Evolutionary conservation across 495 filamentous ascomycete genomes (phyloP).

Genomic region (Friedmanniomyces endolithicus): DNA sequence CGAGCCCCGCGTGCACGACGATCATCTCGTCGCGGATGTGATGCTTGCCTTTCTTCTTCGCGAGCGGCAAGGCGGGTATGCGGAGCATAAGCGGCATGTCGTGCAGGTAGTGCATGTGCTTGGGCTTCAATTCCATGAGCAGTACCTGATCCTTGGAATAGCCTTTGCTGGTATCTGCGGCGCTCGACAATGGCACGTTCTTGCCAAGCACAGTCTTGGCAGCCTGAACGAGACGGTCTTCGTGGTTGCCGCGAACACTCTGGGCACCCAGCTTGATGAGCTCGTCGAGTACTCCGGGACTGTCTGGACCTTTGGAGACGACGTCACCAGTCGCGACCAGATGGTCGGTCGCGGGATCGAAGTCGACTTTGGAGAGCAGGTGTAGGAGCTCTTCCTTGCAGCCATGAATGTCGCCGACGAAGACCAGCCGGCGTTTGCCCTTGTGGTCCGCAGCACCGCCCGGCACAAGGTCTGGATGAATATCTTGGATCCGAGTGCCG

Average conservation of each 20-base stretch:
- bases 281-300: slow-evolving; percentile 60
- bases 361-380: slow-evolving; percentile 57
- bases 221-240: slow-evolving; percentile 57
- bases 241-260: slow-evolving; percentile 85
- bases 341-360: slow-evolving; percentile 53
- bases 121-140: slow-evolving; percentile 4
- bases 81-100: slow-evolving; percentile 21
- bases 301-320: slow-evolving; percentile 81
- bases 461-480: slow-evolving; percentile 3
- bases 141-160: slow-evolving; percentile 10
- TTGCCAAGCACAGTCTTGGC: neutral
- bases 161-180: neutral
- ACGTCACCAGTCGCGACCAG: slow-evolving; percentile 75
- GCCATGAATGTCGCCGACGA: slow-evolving; percentile 88
- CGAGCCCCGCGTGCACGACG: slow-evolving; percentile 75
- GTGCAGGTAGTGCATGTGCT: slow-evolving; percentile 12
- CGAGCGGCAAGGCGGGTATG: slow-evolving; percentile 15
- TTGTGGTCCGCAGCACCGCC: slow-evolving; percentile 11
- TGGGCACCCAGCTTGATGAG: slow-evolving; percentile 57
- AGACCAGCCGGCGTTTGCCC: slow-evolving; percentile 42
- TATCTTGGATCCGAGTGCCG: slow-evolving; percentile 4
- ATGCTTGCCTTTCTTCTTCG: neutral
- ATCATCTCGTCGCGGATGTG: slow-evolving; percentile 31
- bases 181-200: neutral
- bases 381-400: slow-evolving; percentile 51